Evolutionary conservation across 2,329 filamentous ascomycete genomes (phyloP).

Genomic region (Phaeosphaeriaceae sp.): DNA sequence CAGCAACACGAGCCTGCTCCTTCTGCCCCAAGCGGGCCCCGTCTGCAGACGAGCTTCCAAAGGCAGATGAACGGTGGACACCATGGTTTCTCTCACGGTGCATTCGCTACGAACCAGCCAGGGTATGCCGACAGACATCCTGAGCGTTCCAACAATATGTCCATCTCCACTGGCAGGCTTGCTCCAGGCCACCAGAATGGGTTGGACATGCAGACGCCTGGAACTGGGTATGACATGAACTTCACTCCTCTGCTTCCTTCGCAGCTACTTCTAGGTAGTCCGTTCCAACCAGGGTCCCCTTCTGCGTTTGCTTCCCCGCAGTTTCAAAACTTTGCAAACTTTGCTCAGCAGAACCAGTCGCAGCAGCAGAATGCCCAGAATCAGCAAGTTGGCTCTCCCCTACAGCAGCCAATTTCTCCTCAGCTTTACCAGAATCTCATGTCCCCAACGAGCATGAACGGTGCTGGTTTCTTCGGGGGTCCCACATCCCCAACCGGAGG

Average conservation of each 20-base stretch:
- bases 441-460: constrained; percentile 82
- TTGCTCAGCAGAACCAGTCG: constrained; percentile 64
- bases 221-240: constrained; percentile 95
- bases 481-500: constrained; percentile 85
- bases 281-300: constrained; percentile 94
- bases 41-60: constrained; percentile 69
- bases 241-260: constrained; percentile 96
- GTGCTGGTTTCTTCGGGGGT: constrained; percentile 77
- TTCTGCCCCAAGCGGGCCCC: constrained; percentile 63
- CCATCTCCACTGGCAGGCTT: constrained; percentile 85
- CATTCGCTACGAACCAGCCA: constrained; percentile 81
- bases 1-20: constrained; percentile 78
- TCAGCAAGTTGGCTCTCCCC: constrained; percentile 73
- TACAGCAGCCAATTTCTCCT: constrained; percentile 74
- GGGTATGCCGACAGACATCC: constrained; percentile 88
- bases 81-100: constrained; percentile 90
- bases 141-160: constrained; percentile 83
- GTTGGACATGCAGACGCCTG: constrained; percentile 82
- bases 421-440: constrained; percentile 84
- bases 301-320: constrained; percentile 89
- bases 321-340: constrained; percentile 83
- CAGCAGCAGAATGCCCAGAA: constrained; percentile 63
- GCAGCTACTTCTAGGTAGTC: constrained; percentile 90
- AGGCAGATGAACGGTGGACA: constrained; percentile 73
- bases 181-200: constrained; percentile 61